Base-by-base conservation (phyloP, 2,329 filamentous ascomycete species). In the Drechslerella stenobrocha region DNA sequence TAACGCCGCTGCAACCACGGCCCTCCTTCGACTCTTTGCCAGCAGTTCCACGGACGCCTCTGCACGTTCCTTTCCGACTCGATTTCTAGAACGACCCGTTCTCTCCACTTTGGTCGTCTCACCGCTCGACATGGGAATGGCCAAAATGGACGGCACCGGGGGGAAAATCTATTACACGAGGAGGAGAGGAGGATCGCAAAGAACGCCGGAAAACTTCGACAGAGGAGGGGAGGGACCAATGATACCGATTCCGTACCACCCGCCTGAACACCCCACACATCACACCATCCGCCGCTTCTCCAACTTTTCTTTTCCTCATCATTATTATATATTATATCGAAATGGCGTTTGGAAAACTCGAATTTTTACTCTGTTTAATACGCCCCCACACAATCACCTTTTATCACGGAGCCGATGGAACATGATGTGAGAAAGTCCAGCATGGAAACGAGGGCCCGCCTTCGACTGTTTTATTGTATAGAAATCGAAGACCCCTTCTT, bases 321-420 rank as follows among this genome's bases (percentile, higher is more conserved):
- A 60, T 53, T 60, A 67, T 60, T 67, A 67, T 67, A 67, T 67
- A 67, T 67, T 67, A 60, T 67, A 60, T 60, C 55, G 55, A 60
- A 55, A 53, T 55, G 63, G 63, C 63, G 63, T 67, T 67, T 67
- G 63, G 63, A 67, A 67, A 59, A 47, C 58, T 67, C 63, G 63
- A 67, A 55, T 60, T 60, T 67, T 40, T 37, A 37, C 58, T 55
- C 56, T 67, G 63, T 67, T 67, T 67, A 67, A 67, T 67, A 67
- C 63, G 60, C 44, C 61, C 37, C 35, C 53, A 32, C 48, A 60
- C 34, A 37, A 28, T 26, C 55, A 32, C 22, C 24, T 44, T 18
- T 45, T 40, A 37, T 18, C 37, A 58, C 48, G 46, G 46, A 48
- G 20, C 30, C 24, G 4, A n/a, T 23, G 13, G 22, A 24, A 8